Evolutionary conservation across 2,329 filamentous ascomycete genomes (phyloP), one percentile per base, ranked within the genome.

Genomic region (Phialophora chinensis): DNA sequence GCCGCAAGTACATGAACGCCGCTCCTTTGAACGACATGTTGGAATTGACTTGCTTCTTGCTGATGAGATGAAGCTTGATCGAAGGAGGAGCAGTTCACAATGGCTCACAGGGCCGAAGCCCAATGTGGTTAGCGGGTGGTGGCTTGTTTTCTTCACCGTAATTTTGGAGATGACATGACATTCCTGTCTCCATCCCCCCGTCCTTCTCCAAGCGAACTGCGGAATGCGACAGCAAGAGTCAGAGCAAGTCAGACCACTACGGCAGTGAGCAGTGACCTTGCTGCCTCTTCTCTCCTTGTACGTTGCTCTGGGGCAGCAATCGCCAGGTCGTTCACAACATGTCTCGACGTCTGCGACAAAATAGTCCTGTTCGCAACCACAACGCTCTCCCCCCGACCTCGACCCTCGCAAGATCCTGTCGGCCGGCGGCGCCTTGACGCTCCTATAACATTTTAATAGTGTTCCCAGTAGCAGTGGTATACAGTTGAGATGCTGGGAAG

Each of bases 401-500:
- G 38, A 42, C 23, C 27, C 56, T 29, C 49, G 20, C 49, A 53
- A 27, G 35, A 29, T 23, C 20, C 57, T 35, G n/a, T 27, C 53
- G 17, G 56, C 31, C 52, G 49, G 14, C 42, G 14, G 29, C 27
- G 29, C 53, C 53, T 20, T 35, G 53, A 35, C 53, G 1, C 11
- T 20, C 12, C 35, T 52, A 1, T 8, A 52, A 52, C 5, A 52
- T 44, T 44, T 20, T 1, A 5, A n/a, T 17, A 17, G 38, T n/a
- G 38, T 5, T 7, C 4, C 49, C 20, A 10, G 49, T 12, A 20
- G 49, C 49, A 52, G 49, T 27, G 23, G 53, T 20, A 11, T 8
- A 50, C 20, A 25, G 29, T 35, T 25, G 60, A 69, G 27, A 71
- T 71, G 69, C 53, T 71, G 61, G 66, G 69, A 53, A 69, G 69